These are phyloP conservation scores for Colletotrichum simmondsii DNA, from an alignment of 2,329 filamentous ascomycete genomes.

Conservation along the genomic window DNA sequence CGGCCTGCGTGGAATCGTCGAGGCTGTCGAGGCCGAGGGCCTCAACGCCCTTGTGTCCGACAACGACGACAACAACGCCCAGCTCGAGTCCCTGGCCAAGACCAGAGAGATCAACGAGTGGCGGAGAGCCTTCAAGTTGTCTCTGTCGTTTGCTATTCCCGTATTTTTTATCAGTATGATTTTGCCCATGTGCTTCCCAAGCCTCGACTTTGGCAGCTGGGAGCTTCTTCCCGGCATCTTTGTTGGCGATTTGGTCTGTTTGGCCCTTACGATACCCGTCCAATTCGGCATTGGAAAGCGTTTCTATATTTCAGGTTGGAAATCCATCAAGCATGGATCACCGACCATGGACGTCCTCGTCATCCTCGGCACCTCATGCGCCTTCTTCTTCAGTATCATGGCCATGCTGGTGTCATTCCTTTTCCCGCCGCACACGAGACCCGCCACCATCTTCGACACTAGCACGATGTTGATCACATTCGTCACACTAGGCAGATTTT, in stretches of 20 bases:
- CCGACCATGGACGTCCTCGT: slow-evolving; percentile 99
- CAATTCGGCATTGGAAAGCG: slow-evolving; percentile 97
- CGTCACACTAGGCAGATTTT: slow-evolving; percentile 87
- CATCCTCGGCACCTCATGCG: slow-evolving; percentile 90
- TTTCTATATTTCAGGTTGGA: slow-evolving; percentile 94
- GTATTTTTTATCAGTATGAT: slow-evolving; percentile 95
- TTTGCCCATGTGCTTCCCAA: slow-evolving; percentile 84
- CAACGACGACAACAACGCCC: slow-evolving; percentile 94
- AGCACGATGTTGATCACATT: slow-evolving; percentile 99
- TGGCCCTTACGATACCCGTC: slow-evolving; percentile 87
- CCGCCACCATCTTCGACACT: slow-evolving; percentile 94
- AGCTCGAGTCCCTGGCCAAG: slow-evolving; percentile 94
- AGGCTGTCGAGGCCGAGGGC: slow-evolving; percentile 81
- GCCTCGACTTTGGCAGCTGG: slow-evolving; percentile 80
- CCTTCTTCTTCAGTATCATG: slow-evolving; percentile 94
- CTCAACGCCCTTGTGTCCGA: slow-evolving; percentile 92
- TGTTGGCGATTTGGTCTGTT: slow-evolving; percentile 87
- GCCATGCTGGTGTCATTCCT: slow-evolving; percentile 87
- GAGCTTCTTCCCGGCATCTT: slow-evolving; percentile 79
- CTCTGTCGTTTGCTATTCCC: slow-evolving; percentile 84
- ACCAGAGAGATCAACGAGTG: slow-evolving; percentile 97
- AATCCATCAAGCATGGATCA: slow-evolving; percentile 87
- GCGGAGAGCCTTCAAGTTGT: slow-evolving; percentile 83
- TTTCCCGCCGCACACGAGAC: slow-evolving; percentile 79
- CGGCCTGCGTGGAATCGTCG: slow-evolving; percentile 85